These are phyloP conservation scores for Botrytis squamosa DNA, from an alignment of 2,329 filamentous ascomycete species.

Conservation along the genomic window DNA sequence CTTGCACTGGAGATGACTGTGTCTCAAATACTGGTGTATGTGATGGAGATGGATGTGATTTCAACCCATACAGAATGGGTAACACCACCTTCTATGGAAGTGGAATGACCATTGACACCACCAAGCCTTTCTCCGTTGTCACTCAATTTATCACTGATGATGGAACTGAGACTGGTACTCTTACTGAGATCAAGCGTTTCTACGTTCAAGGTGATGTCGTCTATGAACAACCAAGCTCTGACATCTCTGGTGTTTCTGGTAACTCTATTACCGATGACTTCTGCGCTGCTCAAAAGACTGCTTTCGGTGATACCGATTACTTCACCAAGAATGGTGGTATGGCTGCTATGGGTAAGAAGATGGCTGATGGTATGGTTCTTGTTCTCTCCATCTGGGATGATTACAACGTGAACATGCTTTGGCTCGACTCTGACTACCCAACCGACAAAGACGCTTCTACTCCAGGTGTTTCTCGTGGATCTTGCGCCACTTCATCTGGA, in stretches of 20 bases:
- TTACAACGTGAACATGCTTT: constrained; percentile 65
- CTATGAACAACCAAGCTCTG: constrained; percentile 47
- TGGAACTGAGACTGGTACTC: constrained; percentile 48
- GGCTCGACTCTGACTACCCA: constrained; percentile 51
- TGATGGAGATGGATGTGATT: constrained; percentile 60
- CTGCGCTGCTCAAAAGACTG: constrained; percentile 47
- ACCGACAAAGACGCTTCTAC: not conserved
- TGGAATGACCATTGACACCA: constrained; percentile 52
- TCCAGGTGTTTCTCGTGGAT: constrained; percentile 44
- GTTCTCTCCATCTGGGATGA: constrained; percentile 57
- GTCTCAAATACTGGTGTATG: constrained; percentile 39
- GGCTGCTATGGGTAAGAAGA: constrained; percentile 52
- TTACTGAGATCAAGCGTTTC: constrained; percentile 53
- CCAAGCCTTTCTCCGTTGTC: constrained; percentile 53
- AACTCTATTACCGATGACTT: constrained; percentile 50
- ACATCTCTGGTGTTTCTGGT: constrained; percentile 46
- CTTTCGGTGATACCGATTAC: constrained; percentile 48
- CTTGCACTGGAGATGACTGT: constrained; percentile 15
- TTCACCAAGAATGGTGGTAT: constrained; percentile 57
- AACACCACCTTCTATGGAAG: constrained; percentile 55
- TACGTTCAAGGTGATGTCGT: constrained; percentile 56
- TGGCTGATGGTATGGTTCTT: constrained; percentile 57
- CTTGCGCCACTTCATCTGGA: constrained; percentile 54
- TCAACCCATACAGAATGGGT: constrained; percentile 58
- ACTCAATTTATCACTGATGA: constrained; percentile 57